Evolutionary conservation across 2,329 filamentous ascomycete genomes (phyloP).

Genomic region (Tolypocladium cylindrosporum): DNA sequence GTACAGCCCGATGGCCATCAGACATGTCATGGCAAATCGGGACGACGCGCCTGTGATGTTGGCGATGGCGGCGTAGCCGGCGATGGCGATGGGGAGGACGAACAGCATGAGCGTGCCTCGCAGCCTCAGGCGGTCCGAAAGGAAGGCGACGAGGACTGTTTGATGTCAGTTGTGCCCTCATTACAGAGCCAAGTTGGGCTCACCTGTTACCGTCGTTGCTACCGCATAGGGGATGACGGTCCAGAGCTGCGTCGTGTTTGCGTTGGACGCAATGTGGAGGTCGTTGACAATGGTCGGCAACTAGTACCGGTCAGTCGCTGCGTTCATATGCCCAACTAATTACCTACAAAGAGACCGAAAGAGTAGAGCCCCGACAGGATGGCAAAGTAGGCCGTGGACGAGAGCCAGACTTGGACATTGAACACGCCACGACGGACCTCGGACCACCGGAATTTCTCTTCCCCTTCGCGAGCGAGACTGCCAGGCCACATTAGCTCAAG

Average conservation of each 20-base stretch:
- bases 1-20: constrained; percentile 58
- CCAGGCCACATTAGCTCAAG: neutral
- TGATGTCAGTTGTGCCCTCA: neutral
- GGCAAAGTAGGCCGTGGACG: constrained; percentile 50
- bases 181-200: constrained; percentile 1
- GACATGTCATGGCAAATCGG: constrained; percentile 56
- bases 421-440: constrained; percentile 53
- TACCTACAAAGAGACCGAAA: constrained; percentile 51
- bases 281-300: constrained; percentile 55
- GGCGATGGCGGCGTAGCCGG: constrained; percentile 55
- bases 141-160: constrained; percentile 39
- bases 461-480: constrained; percentile 15
- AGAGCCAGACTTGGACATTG: constrained; percentile 53
- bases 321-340: too few relatives aligned
- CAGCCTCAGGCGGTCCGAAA: constrained; percentile 50
- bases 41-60: constrained; percentile 39
- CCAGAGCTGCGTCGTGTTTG: constrained; percentile 51
- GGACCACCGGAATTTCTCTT: constrained; percentile 47
- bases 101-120: constrained; percentile 53
- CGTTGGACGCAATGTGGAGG: constrained; percentile 40
- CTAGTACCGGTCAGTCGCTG: constrained; percentile 17
- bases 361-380: constrained; percentile 50
- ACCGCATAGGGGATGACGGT: constrained; percentile 55
- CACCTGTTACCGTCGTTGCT: constrained; percentile 44
- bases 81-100: constrained; percentile 53